Evolutionary conservation across 139 green algal species (phyloP).

Genomic region (Chara braunii): DNA sequence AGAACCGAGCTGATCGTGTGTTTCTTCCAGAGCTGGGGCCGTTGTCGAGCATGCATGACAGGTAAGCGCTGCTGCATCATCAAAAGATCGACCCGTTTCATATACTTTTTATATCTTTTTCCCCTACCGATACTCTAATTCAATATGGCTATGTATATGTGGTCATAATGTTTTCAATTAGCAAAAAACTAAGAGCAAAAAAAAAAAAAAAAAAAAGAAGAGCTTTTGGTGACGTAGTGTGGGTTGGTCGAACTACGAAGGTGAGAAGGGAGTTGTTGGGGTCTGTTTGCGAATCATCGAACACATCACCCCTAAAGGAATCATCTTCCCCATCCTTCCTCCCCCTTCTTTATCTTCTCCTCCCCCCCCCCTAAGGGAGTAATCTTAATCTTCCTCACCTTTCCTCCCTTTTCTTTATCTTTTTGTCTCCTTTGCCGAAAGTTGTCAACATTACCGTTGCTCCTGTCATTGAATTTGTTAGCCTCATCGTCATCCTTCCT

Average conservation of each 20-base stretch:
- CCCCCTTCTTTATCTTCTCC: no score
- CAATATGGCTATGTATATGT: background rate
- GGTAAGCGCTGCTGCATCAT: no score
- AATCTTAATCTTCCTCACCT: no score
- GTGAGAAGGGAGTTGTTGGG: no score
- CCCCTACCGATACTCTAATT: background rate
- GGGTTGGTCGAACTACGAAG: background rate
- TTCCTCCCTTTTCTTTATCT: no score
- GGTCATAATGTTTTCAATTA: background rate
- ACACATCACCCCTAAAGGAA: no score
- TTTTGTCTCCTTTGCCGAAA: no score
- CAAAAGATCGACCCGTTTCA: no score
- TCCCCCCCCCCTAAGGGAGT: no score
- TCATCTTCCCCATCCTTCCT: no score
- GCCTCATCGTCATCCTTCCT: background rate
- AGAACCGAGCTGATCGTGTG: constrained; percentile 20
- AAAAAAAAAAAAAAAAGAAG: background rate
- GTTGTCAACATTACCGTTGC: background rate
- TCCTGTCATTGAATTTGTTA: background rate
- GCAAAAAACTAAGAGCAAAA: background rate
- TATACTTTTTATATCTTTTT: no score
- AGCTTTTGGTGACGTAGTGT: background rate
- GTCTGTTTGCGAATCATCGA: no score
- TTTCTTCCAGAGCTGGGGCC: constrained; percentile 28
- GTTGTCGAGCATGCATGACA: constrained; percentile 29